Percentiles rank a stretch among this genome's conserved stretches.
phyloP scores from a whole-genome alignment of 768 basidiomycete genomes.

The Boletus eberwhitei region DNA sequence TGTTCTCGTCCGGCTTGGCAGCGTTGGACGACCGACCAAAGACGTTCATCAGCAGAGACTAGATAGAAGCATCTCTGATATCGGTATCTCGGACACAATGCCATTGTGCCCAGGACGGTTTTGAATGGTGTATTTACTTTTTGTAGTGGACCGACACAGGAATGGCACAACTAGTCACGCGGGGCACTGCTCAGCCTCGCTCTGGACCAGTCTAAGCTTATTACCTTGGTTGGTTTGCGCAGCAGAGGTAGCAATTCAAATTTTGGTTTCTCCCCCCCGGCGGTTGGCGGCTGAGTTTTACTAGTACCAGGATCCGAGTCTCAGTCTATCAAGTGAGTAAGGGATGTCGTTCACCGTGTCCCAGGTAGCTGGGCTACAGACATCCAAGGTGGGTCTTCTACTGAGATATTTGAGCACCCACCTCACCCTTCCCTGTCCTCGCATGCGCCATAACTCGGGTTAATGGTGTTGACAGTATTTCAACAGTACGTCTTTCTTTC shows the following conservation, averaged over 20 bases:
- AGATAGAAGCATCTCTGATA: too few species aligned
- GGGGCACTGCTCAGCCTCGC: too few species aligned
- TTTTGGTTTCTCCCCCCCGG: background rate
- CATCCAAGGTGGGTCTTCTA: constrained; percentile 6
- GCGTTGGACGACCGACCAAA: background rate
- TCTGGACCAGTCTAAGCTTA: background rate
- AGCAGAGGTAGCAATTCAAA: too few species aligned
- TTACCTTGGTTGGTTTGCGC: background rate
- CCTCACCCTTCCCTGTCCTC: background rate
- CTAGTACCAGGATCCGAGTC: background rate
- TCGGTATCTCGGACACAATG: too few species aligned
- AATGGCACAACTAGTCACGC: too few species aligned
- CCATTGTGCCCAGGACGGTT: too few species aligned
- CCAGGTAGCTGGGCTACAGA: constrained; percentile 11
- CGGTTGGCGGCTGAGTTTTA: background rate
- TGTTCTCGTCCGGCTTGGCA: background rate
- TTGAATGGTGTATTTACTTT: too few species aligned
- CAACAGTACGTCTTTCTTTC: constrained; percentile 5
- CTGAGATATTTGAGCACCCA: background rate
- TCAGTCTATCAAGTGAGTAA: background rate
- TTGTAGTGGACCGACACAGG: too few species aligned
- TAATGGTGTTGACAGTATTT: constrained; percentile 6
- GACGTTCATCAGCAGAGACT: too few species aligned
- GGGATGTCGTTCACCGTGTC: background rate
- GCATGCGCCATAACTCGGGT: background rate